These are phyloP conservation scores for Tylopilus orsonianus DNA, from an alignment of 1,284 basidiomycete species.

Conservation along the genomic window DNA sequence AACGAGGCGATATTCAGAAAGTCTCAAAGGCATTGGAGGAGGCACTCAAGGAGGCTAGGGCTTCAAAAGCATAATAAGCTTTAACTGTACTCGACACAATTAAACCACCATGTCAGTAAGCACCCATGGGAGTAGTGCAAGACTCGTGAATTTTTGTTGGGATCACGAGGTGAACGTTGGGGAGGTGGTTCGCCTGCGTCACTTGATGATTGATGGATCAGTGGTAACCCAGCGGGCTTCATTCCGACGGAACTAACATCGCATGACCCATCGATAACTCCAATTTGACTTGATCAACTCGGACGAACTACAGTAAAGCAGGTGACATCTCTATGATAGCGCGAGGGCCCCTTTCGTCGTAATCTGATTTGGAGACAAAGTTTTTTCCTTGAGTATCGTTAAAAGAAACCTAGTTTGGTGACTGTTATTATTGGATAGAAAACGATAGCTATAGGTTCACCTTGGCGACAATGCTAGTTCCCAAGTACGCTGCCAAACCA, in stretches of 20 bases:
- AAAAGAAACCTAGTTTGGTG: constrained; percentile 46
- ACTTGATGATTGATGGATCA: no score
- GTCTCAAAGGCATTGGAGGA: constrained; percentile 71
- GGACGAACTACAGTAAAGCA: constrained; percentile 63
- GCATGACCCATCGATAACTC: no score
- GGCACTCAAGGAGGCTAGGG: constrained; percentile 51
- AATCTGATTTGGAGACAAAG: constrained; percentile 77
- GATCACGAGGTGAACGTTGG: no score
- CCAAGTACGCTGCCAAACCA: constrained; percentile 82
- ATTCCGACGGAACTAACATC: no score
- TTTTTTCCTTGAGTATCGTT: constrained; percentile 63
- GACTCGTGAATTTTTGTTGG: no score
- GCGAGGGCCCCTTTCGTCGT: constrained; percentile 67
- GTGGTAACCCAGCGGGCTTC: no score
- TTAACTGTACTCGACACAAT: no score
- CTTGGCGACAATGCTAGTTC: constrained; percentile 85
- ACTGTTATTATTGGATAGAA: constrained; percentile 11
- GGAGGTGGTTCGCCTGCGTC: no score
- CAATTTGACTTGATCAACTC: no score
- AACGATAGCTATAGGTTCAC: constrained; percentile 40
- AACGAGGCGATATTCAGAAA: constrained; percentile 76
- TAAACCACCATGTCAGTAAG: no score
- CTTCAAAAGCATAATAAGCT: constrained; percentile 21
- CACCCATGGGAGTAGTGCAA: no score
- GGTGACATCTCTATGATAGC: constrained; percentile 73